phyloP scores from a whole-genome alignment of 2,329 filamentous ascomycete species.

The Colletotrichum sansevieriae region DNA sequence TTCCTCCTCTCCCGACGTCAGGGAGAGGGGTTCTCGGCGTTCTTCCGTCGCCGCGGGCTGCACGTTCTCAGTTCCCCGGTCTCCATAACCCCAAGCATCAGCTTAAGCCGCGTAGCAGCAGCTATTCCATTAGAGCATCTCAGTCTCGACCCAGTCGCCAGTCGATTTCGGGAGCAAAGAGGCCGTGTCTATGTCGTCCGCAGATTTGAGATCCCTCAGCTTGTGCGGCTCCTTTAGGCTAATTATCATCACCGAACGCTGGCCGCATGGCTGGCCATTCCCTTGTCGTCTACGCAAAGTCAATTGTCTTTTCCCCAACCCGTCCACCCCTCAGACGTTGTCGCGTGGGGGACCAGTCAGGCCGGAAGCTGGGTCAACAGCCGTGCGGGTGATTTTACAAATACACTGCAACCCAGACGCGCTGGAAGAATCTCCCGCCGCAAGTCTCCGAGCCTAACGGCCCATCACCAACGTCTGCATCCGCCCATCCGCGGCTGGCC shows the following conservation, averaged over 20 bases:
- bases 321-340: constrained; percentile 30
- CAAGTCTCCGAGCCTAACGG: constrained; percentile 29
- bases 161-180: neutral
- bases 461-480: constrained; percentile 26
- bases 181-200: neutral
- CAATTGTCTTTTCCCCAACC: constrained; percentile 1
- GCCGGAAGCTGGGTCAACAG: constrained; percentile 23
- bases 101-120: neutral
- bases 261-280: constrained; percentile 2
- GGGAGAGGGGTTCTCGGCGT: constrained; percentile 23
- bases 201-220: constrained; percentile 8
- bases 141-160: neutral
- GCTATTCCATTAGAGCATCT: no score
- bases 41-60: constrained; percentile 18
- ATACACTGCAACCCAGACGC: neutral
- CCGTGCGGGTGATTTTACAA: constrained; percentile 7
- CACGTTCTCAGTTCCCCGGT: neutral
- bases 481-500: constrained; percentile 14
- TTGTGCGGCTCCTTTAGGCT: constrained; percentile 34
- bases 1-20: neutral
- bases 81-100: neutral
- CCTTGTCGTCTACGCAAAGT: constrained; percentile 1
- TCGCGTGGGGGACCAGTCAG: constrained; percentile 33
- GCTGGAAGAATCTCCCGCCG: constrained; percentile 20
- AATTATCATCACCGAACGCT: constrained; percentile 12